Conservation (phyloP, 208 protist species). For the Leishmania braziliensis region DNA sequence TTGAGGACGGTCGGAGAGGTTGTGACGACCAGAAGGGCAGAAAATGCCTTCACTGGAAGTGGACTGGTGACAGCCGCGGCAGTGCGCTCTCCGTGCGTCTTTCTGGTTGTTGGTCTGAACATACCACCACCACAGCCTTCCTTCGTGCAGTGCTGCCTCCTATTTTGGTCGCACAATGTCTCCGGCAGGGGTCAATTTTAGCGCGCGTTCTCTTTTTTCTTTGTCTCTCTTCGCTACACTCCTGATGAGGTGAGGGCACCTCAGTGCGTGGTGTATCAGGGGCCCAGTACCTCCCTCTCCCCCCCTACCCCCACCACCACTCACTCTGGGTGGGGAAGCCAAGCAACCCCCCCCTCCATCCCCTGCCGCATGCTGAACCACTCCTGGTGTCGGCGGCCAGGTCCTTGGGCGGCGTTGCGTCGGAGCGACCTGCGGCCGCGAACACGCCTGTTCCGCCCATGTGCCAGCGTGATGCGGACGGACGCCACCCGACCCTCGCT, state of each 20-base stretch:
- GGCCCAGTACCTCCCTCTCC: neutral
- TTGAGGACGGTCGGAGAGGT: constrained; percentile 7
- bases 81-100: neutral
- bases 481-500: neutral
- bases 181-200: neutral
- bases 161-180: neutral
- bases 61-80: neutral
- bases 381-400: no score
- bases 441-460: neutral
- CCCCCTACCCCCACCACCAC: neutral
- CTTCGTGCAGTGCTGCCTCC: neutral
- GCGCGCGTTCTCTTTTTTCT: neutral
- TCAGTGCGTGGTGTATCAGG: neutral
- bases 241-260: neutral
- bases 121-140: no score
- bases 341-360: neutral
- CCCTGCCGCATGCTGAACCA: neutral
- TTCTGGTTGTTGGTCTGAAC: neutral
- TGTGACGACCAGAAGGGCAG: neutral
- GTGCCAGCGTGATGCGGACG: neutral
- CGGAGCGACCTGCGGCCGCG: neutral
- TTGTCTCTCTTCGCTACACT: neutral
- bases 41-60: neutral
- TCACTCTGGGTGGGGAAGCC: neutral
- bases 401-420: neutral